Percentiles rank a stretch among this genome's conserved stretches.
These are phyloP conservation scores for Ensete glaucum DNA, from an alignment of 176 grass and related monocot genomes.

Conservation along the genomic window DNA sequence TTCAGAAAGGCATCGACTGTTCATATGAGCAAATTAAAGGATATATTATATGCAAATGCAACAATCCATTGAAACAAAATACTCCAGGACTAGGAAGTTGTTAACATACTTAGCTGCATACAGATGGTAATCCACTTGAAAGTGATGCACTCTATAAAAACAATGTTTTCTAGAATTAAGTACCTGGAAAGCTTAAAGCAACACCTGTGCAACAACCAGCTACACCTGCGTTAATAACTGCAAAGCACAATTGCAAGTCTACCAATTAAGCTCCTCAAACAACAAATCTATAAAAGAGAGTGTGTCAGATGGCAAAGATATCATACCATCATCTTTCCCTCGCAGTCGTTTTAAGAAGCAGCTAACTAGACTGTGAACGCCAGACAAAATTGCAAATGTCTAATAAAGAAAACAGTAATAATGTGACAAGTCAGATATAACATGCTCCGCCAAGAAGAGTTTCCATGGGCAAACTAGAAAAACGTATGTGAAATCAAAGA, in stretches of 20 bases:
- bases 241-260: slow-evolving; percentile 23
- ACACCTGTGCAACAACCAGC: slow-evolving; percentile 88
- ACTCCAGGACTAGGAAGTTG: too few relatives aligned
- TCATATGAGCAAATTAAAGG: too few relatives aligned
- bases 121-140: too few relatives aligned
- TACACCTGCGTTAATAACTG: slow-evolving; percentile 77
- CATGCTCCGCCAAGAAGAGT: neutral
- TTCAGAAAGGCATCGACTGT: too few relatives aligned
- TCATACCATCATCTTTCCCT: slow-evolving; percentile 91
- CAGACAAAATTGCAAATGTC: slow-evolving; percentile 94
- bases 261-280: slow-evolving; percentile 15
- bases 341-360: slow-evolving; percentile 77
- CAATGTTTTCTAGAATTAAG: neutral
- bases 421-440: neutral
- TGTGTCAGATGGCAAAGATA: neutral
- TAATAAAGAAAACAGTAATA: slow-evolving; percentile 25
- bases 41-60: too few relatives aligned
- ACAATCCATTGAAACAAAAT: too few relatives aligned
- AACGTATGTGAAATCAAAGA: neutral
- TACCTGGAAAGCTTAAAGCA: slow-evolving; percentile 97
- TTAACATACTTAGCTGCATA: too few relatives aligned
- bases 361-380: slow-evolving; percentile 80
- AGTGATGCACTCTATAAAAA: too few relatives aligned
- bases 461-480: neutral
- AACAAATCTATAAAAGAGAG: slow-evolving; percentile 9